phyloP scores from a whole-genome alignment of 2,329 filamentous ascomycete species.

The Thyridium curvatum region DNA sequence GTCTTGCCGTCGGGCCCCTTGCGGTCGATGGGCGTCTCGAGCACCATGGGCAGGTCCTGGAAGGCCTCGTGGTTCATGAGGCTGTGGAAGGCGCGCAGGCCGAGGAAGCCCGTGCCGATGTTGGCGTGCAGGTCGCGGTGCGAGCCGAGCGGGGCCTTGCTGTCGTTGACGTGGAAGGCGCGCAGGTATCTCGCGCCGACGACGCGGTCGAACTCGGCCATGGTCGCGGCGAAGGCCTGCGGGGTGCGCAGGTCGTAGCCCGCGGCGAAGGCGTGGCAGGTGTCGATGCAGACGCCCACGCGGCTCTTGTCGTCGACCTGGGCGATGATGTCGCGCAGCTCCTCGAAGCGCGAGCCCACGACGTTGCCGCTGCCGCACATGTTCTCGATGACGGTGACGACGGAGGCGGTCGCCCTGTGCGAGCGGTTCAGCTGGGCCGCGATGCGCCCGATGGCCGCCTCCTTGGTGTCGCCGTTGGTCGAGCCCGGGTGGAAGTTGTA shows the following conservation, averaged over 20 bases:
- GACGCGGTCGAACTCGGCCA: conserved; percentile 68
- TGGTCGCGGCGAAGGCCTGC: conserved; percentile 63
- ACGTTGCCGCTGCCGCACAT: conserved; percentile 91
- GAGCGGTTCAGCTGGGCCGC: conserved; percentile 77
- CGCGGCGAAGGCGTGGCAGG: conserved; percentile 91
- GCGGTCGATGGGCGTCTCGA: conserved; percentile 90
- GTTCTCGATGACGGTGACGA: conserved; percentile 85
- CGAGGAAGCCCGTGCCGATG: conserved; percentile 91
- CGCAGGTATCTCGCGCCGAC: conserved; percentile 76
- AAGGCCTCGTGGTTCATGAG: conserved; percentile 79
- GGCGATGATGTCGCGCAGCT: conserved; percentile 78
- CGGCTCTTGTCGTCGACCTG: conserved; percentile 73
- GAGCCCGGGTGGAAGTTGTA: conserved; percentile 98
- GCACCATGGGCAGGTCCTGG: conserved; percentile 76
- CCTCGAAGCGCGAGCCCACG: conserved; percentile 78
- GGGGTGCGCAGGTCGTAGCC: conserved; percentile 84
- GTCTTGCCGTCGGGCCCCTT: conserved; percentile 59
- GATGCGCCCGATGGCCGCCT: conserved; percentile 68
- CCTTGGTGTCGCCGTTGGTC: conserved; percentile 59
- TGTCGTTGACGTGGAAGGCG: conserved; percentile 91
- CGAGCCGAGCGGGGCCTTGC: conserved; percentile 79
- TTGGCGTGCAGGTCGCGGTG: conserved; percentile 90
- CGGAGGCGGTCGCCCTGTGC: conserved; percentile 66
- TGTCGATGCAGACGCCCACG: conserved; percentile 93
- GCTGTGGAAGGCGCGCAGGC: conserved; percentile 83